Evolutionary conservation across 225 moss, liverwort and hornwort genomes (phyloP), one percentile per base, ranked within the genome.

Genomic region (Antitrichia curtipendula): DNA sequence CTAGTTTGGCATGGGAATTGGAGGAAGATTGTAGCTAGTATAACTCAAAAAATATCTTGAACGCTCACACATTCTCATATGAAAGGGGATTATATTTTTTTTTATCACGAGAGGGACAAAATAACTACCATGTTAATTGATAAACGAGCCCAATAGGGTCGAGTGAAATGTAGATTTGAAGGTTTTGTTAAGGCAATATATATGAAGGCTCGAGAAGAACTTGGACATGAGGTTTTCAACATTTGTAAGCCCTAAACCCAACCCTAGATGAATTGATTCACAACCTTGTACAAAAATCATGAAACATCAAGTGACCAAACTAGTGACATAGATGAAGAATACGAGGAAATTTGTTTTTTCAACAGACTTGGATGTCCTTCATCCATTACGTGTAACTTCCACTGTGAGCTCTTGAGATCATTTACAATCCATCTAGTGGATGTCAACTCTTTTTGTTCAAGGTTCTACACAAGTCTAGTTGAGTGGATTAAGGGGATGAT

Each of bases 341-440:
- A 36, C 13, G 2, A 0, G 1, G 7, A 22, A 75, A 36, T 6
- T n/a, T 23, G 0, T 22, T 23, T 32, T 34, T 52, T 13, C 52
- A 21, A 19, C 22, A 34, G 34, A 52, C 1, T 52, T 52, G 3
- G 8, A 52, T 14, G 36, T 52, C 8, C 1, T 21, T 52, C 34
- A 52, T 52, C 5, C 22, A 52, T 75, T 22, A 22, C 1, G 0
- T 19, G 8, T 9, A n/a, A 15, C 23, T 76, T 53, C 6, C 14
- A 53, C 23, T 54, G 5, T 15, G 36, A 36, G 14, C 15, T 53
- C 16, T 36, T 36, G 4, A n/a, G 52, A 53, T 53, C 24, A 54
- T 24, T 76, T 2, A 54, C 24, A 3, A 54, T 53, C n/a, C 54
- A 23, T 36, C 3, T n/a, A n/a, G 1, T 6, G 6, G 5, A 53